A percentile compares a stretch with the other conserved stretches of the same genome.
phyloP scores from a whole-genome alignment of 495 filamentous ascomycete species.

The Penicillium ochrochloron region DNA sequence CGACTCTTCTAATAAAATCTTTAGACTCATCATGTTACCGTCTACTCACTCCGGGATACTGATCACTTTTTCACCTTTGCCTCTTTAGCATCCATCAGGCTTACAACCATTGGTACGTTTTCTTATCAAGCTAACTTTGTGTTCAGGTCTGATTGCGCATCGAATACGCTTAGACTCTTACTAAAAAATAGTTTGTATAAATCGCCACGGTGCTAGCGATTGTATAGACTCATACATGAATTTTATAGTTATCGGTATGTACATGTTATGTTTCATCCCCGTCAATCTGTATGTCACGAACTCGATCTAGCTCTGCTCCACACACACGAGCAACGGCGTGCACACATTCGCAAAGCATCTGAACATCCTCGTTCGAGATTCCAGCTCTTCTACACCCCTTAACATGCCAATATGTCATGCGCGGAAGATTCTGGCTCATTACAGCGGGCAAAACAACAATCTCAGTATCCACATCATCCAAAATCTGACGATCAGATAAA shows the following conservation, averaged over 20 bases:
- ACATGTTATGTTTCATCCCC: constrained; percentile 10
- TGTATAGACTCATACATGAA: background rate
- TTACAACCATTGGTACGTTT: background rate
- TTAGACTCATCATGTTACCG: background rate
- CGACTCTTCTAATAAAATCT: background rate
- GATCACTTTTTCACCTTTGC: background rate
- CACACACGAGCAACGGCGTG: constrained; percentile 21
- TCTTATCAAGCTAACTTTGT: background rate
- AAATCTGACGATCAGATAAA: constrained; percentile 50
- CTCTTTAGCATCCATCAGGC: too few species aligned
- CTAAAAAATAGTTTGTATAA: background rate
- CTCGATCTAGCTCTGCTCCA: constrained; percentile 15
- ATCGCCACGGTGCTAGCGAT: background rate
- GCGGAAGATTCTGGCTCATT: constrained; percentile 56
- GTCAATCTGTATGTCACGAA: constrained; percentile 17
- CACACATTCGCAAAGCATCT: constrained; percentile 37
- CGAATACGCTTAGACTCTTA: background rate
- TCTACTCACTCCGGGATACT: background rate
- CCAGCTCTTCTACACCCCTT: constrained; percentile 51
- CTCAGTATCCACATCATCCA: constrained; percentile 52
- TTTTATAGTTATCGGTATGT: background rate
- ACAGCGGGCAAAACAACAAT: constrained; percentile 53
- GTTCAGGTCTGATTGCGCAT: background rate
- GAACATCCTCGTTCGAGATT: constrained; percentile 46
- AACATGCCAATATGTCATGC: constrained; percentile 55